Base-by-base conservation (phyloP, 352 stramenopile genomes). In the Globisporangium recalcitrans region DNA sequence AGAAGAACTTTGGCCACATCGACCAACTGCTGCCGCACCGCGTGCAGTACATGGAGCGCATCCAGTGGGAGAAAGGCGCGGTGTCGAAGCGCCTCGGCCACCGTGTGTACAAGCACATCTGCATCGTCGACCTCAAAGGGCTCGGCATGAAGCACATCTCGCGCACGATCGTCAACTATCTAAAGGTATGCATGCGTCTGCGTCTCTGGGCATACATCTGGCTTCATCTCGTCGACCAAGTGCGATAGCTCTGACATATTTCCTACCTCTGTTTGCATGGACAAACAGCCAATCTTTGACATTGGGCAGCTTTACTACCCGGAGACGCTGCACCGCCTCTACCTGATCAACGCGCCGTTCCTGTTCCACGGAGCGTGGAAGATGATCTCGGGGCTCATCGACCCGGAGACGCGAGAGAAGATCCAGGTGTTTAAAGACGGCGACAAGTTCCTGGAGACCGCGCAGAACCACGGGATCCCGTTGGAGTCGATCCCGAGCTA, bases 321-420 rank as follows among this genome's bases (percentile, higher is more conserved):
- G 0, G 85, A 94, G 75, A 91, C 81, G 21, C 67, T 94, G 31
- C 82, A 87, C 59, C 74, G 78, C 1, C 69, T 95, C 44, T 95
- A 91, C 65, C 47, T 95, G 34, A 74, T 93, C 55, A 93, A 95
- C 59, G 82, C 82, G 3, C 85, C 85, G 21, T 86, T 90, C 63
- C 72, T 95, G 58, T 95, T 95, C 60, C 86, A 86, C 47, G 79
- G 78, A n/a, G 80, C 78, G 47, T 95, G 82, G 83, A 91, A 90
- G 69, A 67, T 93, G 57, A 87, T 95, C 58, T 74, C 76, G 29
- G 58, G 68, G 1, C 70, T 93, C 48, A 84, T 95, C 22, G 75
- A 93, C 56, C 69, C 82, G 0, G 82, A 88, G 52, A 90, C 83
- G n/a, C 75, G 77, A 31, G 78, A 91, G 57, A 95, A 95, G 72